Evolutionary conservation across 495 filamentous ascomycete genomes (phyloP).

Genomic region (Lindgomyces ingoldianus): DNA sequence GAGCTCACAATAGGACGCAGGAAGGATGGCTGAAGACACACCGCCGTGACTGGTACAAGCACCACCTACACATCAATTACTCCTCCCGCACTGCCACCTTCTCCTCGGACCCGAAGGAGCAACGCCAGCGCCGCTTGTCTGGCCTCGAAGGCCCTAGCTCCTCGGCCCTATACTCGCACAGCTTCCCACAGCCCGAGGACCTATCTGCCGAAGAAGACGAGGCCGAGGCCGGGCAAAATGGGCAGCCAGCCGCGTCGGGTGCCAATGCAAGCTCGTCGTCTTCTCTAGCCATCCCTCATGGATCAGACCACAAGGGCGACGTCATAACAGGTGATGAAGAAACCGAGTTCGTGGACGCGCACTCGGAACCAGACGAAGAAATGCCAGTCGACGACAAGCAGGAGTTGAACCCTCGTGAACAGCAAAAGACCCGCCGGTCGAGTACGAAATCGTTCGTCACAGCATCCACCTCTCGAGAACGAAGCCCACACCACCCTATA

Average conservation of each 20-base stretch:
- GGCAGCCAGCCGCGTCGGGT: not conserved
- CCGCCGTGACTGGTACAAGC: slow-evolving; percentile 63
- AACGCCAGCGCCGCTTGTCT: slow-evolving; percentile 47
- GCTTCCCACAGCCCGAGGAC: slow-evolving; percentile 51
- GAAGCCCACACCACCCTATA: not conserved
- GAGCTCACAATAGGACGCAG: slow-evolving; percentile 15
- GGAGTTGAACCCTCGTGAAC: not conserved
- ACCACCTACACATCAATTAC: slow-evolving; percentile 58
- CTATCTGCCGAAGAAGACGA: slow-evolving; percentile 39
- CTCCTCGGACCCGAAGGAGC: slow-evolving; percentile 50
- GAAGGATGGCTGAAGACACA: slow-evolving; percentile 68
- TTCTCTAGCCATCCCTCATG: slow-evolving; percentile 19
- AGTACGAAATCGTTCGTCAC: slow-evolving; percentile 32
- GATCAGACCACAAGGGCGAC: slow-evolving; percentile 14
- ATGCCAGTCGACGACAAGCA: not conserved
- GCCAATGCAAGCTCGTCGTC: not conserved
- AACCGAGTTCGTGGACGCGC: slow-evolving; percentile 31
- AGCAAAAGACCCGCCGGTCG: slow-evolving; percentile 11
- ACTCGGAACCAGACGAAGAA: slow-evolving; percentile 31
- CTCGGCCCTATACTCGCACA: slow-evolving; percentile 43
- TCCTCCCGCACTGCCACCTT: slow-evolving; percentile 60
- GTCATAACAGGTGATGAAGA: slow-evolving; percentile 8
- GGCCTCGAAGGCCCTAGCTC: slow-evolving; percentile 48
- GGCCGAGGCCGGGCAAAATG: not conserved
- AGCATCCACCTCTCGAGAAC: not conserved